phyloP scores from a whole-genome alignment of 768 basidiomycete genomes.

The Suillus occidentalis region DNA sequence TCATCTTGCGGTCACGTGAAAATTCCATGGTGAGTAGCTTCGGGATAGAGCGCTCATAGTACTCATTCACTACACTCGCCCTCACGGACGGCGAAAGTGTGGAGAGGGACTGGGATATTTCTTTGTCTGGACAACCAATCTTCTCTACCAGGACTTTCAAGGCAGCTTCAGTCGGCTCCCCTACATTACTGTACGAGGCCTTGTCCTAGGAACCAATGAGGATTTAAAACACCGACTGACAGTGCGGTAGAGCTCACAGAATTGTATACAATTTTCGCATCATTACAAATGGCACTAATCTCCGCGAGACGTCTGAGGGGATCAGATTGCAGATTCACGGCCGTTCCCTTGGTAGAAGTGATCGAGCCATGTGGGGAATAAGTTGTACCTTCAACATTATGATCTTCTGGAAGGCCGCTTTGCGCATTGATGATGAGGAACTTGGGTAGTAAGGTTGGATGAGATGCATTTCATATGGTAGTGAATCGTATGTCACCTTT shows the following conservation, averaged over 20 bases:
- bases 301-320: constrained; percentile 84
- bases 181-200: constrained; percentile 74
- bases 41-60: constrained; percentile 71
- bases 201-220: constrained; percentile 60
- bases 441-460: constrained; percentile 37
- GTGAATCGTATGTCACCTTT: constrained; percentile 44
- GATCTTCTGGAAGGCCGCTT: constrained; percentile 58
- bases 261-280: constrained; percentile 87
- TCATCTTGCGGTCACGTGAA: constrained; percentile 97
- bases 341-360: constrained; percentile 62
- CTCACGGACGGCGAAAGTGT: constrained; percentile 59
- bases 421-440: constrained; percentile 71
- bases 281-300: constrained; percentile 93
- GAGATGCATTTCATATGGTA: neutral
- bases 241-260: constrained; percentile 43
- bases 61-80: constrained; percentile 82
- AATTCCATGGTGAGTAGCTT: constrained; percentile 96
- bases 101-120: constrained; percentile 55
- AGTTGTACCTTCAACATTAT: constrained; percentile 86
- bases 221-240: neutral
- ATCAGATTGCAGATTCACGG: constrained; percentile 60
- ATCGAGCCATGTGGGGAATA: constrained; percentile 85
- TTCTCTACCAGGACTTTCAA: constrained; percentile 95
- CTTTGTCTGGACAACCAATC: constrained; percentile 70
- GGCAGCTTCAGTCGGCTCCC: constrained; percentile 97